Conservation (phyloP, 257 asterid species). For the Fraxinus excelsior region DNA sequence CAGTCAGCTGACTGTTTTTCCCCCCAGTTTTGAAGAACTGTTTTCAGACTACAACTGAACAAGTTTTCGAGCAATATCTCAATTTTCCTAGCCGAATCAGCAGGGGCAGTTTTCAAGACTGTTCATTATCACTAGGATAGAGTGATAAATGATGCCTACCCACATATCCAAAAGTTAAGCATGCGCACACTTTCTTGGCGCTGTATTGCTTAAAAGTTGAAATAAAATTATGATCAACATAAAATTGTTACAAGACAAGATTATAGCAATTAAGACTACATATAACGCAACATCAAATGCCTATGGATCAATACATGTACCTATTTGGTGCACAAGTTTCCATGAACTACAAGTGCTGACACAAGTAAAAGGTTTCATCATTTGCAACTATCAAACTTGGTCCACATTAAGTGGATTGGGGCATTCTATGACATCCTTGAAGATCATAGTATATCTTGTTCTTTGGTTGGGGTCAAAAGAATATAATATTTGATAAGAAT, state of each 20-base stretch:
- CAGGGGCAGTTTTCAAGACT: neutral
- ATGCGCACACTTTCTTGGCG: neutral
- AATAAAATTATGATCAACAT: neutral
- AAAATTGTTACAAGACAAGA: neutral
- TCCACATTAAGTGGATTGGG: neutral
- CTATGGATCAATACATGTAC: neutral
- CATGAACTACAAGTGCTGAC: neutral
- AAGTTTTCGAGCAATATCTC: neutral
- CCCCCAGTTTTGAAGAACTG: neutral
- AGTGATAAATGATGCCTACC: neutral
- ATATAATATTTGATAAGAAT: neutral
- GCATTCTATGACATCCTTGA: neutral
- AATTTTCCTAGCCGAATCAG: neutral
- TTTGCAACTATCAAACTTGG: neutral
- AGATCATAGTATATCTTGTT: neutral
- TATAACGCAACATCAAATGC: neutral
- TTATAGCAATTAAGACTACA: neutral
- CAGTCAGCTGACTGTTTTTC: neutral
- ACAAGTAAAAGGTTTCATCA: neutral
- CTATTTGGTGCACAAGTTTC: neutral
- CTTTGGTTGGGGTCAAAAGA: neutral
- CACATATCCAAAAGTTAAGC: neutral
- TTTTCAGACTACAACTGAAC: neutral
- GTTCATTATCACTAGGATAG: neutral
- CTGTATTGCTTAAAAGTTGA: neutral